A percentile compares a stretch with the other conserved stretches of the same genome.
These are phyloP conservation scores for Setomelanomma holmii DNA, from an alignment of 2,329 filamentous ascomycete species.

Conservation along the genomic window DNA sequence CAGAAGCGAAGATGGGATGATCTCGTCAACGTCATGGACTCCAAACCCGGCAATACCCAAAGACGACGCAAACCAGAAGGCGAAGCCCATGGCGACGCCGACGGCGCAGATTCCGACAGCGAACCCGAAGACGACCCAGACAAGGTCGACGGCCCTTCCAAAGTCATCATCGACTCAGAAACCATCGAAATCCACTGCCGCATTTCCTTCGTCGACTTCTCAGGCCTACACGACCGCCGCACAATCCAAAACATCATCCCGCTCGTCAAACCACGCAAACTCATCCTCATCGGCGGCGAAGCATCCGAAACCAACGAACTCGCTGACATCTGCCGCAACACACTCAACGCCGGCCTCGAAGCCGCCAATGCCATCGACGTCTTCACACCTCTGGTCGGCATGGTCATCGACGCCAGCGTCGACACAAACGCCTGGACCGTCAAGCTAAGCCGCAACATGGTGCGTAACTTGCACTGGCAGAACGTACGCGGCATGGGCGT, in stretches of 20 bases:
- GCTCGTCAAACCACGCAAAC: constrained; percentile 89
- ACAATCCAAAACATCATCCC: constrained; percentile 95
- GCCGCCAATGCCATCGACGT: constrained; percentile 65
- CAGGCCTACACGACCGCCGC: constrained; percentile 89
- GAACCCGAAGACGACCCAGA: constrained; percentile 61
- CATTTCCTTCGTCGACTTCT: constrained; percentile 89
- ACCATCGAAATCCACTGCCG: constrained; percentile 73
- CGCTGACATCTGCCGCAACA: constrained; percentile 78
- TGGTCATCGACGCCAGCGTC: constrained; percentile 84
- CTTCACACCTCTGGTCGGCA: constrained; percentile 79
- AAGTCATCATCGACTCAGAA: constrained; percentile 71
- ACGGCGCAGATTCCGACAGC: constrained; percentile 52
- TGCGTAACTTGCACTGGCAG: constrained; percentile 92
- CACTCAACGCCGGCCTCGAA: constrained; percentile 60
- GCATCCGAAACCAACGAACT: constrained; percentile 75
- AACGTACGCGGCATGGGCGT: constrained; percentile 88
- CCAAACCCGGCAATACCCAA: constrained; percentile 52
- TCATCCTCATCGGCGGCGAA: constrained; percentile 88
- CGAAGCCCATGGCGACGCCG: constrained; percentile 31
- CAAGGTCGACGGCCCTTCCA: constrained; percentile 72
- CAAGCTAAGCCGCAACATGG: constrained; percentile 82
- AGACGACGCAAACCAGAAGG: constrained; percentile 64
- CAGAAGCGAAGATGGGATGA: constrained; percentile 97
- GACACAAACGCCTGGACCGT: constrained; percentile 98
- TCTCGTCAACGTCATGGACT: constrained; percentile 51